phyloP scores from a whole-genome alignment of 169 alveolate species.

The Plasmodium yoelii region DNA sequence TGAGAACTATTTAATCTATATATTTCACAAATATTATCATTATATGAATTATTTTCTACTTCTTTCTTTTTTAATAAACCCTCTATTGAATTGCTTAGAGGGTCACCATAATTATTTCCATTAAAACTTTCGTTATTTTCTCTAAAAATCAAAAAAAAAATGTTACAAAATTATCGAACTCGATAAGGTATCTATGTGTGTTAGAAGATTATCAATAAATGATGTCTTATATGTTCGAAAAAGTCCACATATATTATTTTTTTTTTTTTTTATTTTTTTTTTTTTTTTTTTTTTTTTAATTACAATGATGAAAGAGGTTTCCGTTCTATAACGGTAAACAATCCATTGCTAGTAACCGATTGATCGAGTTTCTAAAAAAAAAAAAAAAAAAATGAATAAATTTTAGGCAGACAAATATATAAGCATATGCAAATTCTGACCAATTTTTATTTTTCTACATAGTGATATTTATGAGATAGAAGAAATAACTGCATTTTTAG shows the following conservation, averaged over 20 bases:
- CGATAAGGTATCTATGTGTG: neutral
- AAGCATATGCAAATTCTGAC: neutral
- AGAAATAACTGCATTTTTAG: no score
- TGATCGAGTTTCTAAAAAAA: constrained; percentile 50
- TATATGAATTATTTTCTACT: neutral
- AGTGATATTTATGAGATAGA: no score
- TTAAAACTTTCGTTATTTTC: constrained; percentile 54
- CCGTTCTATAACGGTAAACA: constrained; percentile 70
- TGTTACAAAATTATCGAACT: neutral
- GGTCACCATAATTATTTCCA: constrained; percentile 46
- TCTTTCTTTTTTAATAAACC: constrained; percentile 25
- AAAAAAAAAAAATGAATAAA: neutral
- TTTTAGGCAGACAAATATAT: neutral
- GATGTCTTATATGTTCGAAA: no score
- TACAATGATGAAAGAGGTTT: constrained; percentile 70
- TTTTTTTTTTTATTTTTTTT: neutral
- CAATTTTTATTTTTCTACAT: neutral
- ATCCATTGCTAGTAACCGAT: constrained; percentile 57
- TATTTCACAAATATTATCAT: constrained; percentile 52
- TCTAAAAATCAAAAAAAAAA: constrained; percentile 11
- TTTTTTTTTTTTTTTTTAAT: constrained; percentile 11
- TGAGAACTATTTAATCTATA: constrained; percentile 59
- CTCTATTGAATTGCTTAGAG: constrained; percentile 15
- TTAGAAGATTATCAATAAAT: no score
- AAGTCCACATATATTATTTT: no score